Conservation (phyloP, 2,329 filamentous ascomycete genomes). For the Waltergamsia citrina region DNA sequence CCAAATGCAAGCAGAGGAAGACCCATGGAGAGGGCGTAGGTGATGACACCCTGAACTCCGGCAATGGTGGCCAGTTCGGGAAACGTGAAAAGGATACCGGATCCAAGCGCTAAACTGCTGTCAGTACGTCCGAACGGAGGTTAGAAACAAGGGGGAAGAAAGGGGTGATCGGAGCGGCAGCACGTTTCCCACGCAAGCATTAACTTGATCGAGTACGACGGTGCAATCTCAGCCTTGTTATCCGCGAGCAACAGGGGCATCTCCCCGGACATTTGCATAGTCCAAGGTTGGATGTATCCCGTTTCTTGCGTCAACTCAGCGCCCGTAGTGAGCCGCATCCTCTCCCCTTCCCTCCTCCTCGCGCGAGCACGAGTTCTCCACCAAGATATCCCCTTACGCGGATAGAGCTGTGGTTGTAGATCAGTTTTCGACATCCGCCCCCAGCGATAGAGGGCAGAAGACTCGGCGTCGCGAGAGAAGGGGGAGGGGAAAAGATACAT, state of each 20-base stretch:
- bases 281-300: not conserved
- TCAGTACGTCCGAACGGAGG: constrained; percentile 29
- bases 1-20: constrained; percentile 69
- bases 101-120: constrained; percentile 53
- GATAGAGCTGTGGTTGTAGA: not conserved
- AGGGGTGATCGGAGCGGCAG: constrained; percentile 59
- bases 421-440: not conserved
- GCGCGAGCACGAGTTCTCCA: not conserved
- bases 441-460: constrained; percentile 1
- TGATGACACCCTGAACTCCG: constrained; percentile 67
- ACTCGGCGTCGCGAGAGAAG: constrained; percentile 6
- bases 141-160: constrained; percentile 14
- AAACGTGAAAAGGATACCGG: constrained; percentile 75
- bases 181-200: constrained; percentile 98
- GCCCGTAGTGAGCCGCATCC: constrained; percentile 77
- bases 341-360: constrained; percentile 11
- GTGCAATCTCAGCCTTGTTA: constrained; percentile 77
- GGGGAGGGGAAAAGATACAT: constrained; percentile 18
- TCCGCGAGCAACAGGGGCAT: constrained; percentile 21
- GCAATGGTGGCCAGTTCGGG: constrained; percentile 71
- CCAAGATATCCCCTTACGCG: too few species aligned
- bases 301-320: constrained; percentile 46
- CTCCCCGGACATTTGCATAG: constrained; percentile 19
- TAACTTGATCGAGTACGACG: constrained; percentile 98
- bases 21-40: constrained; percentile 65